phyloP scores from a whole-genome alignment of 2,329 filamentous ascomycete genomes.

The Ophiostoma piceae region DNA sequence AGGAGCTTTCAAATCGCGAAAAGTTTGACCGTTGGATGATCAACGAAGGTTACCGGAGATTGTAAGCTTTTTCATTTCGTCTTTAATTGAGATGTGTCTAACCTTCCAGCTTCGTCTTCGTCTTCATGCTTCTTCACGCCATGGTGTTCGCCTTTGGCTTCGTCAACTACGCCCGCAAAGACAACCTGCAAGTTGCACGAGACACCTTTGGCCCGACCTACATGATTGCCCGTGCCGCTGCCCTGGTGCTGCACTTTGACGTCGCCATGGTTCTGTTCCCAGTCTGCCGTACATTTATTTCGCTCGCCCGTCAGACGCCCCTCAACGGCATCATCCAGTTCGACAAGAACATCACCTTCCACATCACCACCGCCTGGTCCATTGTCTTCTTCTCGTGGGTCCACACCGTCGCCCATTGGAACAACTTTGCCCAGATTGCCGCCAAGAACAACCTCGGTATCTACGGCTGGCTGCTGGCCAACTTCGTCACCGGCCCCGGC shows the following conservation, averaged over 20 bases:
- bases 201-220: slow-evolving; percentile 70
- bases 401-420: slow-evolving; percentile 81
- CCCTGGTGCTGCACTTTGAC: slow-evolving; percentile 74
- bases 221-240: slow-evolving; percentile 67
- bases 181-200: slow-evolving; percentile 62
- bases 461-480: slow-evolving; percentile 70
- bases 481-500: slow-evolving; percentile 72
- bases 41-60: slow-evolving; percentile 75
- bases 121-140: slow-evolving; percentile 67
- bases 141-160: slow-evolving; percentile 77
- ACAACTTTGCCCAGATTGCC: slow-evolving; percentile 74
- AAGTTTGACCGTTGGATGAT: slow-evolving; percentile 84
- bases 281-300: slow-evolving; percentile 79
- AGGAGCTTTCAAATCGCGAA: slow-evolving; percentile 62
- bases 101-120: slow-evolving; percentile 60
- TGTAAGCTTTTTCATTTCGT: slow-evolving; percentile 49
- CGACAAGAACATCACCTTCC: slow-evolving; percentile 85
- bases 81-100: not conserved
- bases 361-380: slow-evolving; percentile 79
- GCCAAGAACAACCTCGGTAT: slow-evolving; percentile 71
- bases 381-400: slow-evolving; percentile 86
- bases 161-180: slow-evolving; percentile 73
- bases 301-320: slow-evolving; percentile 71
- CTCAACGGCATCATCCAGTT: slow-evolving; percentile 83
- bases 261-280: slow-evolving; percentile 74